Evolutionary conservation across 2,329 filamentous ascomycete species (phyloP), one percentile per base, ranked within the genome.

Genomic region (Fusarium sp.): DNA sequence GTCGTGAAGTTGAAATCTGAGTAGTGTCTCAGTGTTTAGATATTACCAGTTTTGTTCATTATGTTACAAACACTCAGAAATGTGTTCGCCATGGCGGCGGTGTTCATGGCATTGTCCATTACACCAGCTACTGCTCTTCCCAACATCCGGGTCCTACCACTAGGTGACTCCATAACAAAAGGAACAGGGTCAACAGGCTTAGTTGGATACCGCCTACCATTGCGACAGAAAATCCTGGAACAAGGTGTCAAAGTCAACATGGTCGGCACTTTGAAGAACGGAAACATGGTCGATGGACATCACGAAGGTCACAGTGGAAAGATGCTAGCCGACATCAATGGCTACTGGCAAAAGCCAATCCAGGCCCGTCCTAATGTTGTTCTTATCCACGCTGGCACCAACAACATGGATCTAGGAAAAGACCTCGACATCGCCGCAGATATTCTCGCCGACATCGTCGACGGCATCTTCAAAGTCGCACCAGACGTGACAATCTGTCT

Each of bases 131-230:
- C 10, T 26, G 66, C 59, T 2, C 53, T 72, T 4, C 69, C 69
- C 15, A 62, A 57, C 6, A 69, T 72, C 6, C 35, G 69, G 8
- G 67, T 66, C 6, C 26, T 72, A 2, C 69, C 69, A 1, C 35
- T 72, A 0, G 69, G 69, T 23, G 69, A 72, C 42, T 72, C 69
- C 2, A 72, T 72, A 40, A 72, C 69, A 3, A 72, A 72, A 8
- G 69, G 69, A 10, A 69, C 65, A 1, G 69, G 69, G 5, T 72
- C 69, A 11, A 48, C 56, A 4, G 68, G 64, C 2, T 18, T 48
- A 3, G 45, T 69, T 13, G 69, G 69, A 3, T 72, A 72, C 26
- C 69, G 69, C 0, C 10, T 60, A 2, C 49, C 48, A 0, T 37
- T 72, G 6, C 52, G 69, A 38, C 50, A 69, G 4, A 69, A 58